Percentiles rank a stretch among this genome's conserved stretches.
Conservation (phyloP, 1,284 basidiomycete species). For the Exobasidium cylindrosporum region DNA sequence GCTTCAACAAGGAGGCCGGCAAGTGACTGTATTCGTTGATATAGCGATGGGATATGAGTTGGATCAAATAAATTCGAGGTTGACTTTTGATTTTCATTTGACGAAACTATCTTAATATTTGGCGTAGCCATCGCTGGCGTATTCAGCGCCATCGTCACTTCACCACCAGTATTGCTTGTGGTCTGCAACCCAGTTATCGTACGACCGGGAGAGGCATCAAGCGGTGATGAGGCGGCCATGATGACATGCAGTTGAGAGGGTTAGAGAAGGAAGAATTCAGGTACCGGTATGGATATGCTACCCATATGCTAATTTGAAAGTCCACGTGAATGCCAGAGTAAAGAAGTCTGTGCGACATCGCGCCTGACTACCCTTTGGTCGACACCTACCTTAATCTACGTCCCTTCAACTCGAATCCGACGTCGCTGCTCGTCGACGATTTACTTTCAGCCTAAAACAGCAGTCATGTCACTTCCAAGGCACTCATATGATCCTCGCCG, state of each 20-base stretch:
- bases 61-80: neutral
- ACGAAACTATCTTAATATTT: neutral
- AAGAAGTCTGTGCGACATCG: neutral
- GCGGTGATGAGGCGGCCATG: neutral
- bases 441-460: too few species aligned
- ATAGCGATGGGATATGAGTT: neutral
- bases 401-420: too few species aligned
- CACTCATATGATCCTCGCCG: constrained; percentile 74
- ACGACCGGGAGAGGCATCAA: neutral
- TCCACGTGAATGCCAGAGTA: too few species aligned
- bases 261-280: neutral
- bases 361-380: neutral
- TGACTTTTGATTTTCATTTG: neutral
- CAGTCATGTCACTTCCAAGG: constrained; percentile 13
- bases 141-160: neutral
- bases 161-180: neutral
- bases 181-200: neutral
- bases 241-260: neutral
- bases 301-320: too few species aligned
- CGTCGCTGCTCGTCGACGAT: too few species aligned
- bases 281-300: too few species aligned
- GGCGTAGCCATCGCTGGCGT: too few species aligned
- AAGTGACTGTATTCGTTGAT: neutral
- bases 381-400: too few species aligned
- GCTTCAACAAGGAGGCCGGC: neutral